phyloP scores from a whole-genome alignment of 345 rosid species.

The Physaria fendleri region DNA sequence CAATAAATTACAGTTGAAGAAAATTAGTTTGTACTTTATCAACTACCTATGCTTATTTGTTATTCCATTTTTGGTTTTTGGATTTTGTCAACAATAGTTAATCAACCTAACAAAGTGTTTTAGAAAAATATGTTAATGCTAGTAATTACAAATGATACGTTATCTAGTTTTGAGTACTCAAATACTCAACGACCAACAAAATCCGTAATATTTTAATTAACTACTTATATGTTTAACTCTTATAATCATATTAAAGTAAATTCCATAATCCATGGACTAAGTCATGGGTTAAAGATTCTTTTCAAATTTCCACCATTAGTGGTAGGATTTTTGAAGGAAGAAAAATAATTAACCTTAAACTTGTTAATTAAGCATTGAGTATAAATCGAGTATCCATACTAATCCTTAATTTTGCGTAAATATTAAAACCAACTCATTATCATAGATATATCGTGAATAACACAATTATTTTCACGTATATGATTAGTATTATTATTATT shows the following conservation, averaged over 20 bases:
- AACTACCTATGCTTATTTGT: background rate
- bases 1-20: background rate
- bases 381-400: background rate
- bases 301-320: slow-evolving; percentile 1
- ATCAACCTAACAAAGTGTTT: background rate
- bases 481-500: background rate
- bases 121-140: too few species aligned
- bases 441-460: background rate
- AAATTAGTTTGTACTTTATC: background rate
- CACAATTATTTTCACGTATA: background rate
- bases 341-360: slow-evolving; percentile 14
- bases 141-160: too few species aligned
- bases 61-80: background rate
- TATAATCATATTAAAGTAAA: background rate
- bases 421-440: slow-evolving; percentile 12
- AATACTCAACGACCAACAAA: too few species aligned
- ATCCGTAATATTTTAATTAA: too few species aligned
- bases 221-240: too few species aligned
- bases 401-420: slow-evolving; percentile 21
- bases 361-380: slow-evolving; percentile 20
- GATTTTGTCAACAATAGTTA: background rate
- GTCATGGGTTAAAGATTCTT: background rate
- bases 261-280: background rate
- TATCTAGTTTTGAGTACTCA: too few species aligned
- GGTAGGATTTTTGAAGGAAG: background rate